Conservation (phyloP, 2,329 filamentous ascomycete genomes). For the Paracoccidioides brasiliensis region DNA sequence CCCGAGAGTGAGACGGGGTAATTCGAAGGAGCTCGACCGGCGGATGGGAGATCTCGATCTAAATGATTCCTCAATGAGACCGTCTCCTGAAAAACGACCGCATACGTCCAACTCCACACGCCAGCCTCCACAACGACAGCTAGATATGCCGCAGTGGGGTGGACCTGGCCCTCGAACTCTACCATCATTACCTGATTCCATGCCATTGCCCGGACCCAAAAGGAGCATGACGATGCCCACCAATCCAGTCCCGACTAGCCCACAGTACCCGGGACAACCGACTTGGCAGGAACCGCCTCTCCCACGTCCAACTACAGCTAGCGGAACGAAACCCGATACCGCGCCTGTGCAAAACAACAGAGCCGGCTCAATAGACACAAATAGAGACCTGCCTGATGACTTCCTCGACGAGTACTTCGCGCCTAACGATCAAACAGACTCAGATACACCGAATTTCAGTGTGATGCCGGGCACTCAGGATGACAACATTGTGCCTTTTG, state of each 20-base stretch:
- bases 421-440: slow-evolving; percentile 34
- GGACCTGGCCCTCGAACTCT: slow-evolving; percentile 1
- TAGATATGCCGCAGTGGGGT: slow-evolving; percentile 6
- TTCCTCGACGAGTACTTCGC: slow-evolving; percentile 41
- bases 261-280: slow-evolving; percentile 24
- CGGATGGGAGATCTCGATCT: slow-evolving; percentile 29
- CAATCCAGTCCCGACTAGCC: slow-evolving; percentile 11
- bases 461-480: slow-evolving; percentile 33
- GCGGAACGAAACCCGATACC: slow-evolving; percentile 12
- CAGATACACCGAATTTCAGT: slow-evolving; percentile 53
- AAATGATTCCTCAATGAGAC: slow-evolving; percentile 16
- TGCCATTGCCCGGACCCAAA: slow-evolving; percentile 19
- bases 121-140: slow-evolving; percentile 19
- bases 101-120: slow-evolving; percentile 28
- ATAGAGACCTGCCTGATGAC: slow-evolving; percentile 17
- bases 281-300: slow-evolving; percentile 21
- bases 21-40: slow-evolving; percentile 25
- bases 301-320: slow-evolving; percentile 18
- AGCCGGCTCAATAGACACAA: not conserved
- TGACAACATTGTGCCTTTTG: slow-evolving; percentile 21
- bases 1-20: slow-evolving; percentile 22
- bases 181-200: slow-evolving; percentile 12
- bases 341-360: slow-evolving; percentile 5
- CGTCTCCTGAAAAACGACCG: slow-evolving; percentile 18
- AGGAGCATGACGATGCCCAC: slow-evolving; percentile 29